Conservation (phyloP, 176 grass and related monocot genomes). For the Typha latifolia region DNA sequence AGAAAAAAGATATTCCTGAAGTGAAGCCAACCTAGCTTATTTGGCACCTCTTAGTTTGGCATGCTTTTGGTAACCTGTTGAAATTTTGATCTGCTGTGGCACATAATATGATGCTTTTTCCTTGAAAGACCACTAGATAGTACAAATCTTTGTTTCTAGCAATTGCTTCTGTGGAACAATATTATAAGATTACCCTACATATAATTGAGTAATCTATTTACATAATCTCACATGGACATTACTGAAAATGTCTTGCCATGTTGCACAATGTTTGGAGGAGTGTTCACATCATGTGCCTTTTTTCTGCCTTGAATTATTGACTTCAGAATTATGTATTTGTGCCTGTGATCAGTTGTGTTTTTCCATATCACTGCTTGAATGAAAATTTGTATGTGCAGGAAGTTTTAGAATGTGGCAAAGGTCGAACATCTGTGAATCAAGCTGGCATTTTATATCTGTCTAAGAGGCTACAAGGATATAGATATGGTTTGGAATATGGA, state of each 20-base stretch:
- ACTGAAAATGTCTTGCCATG: not conserved
- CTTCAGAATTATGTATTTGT: not conserved
- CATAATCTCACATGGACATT: too few relatives aligned
- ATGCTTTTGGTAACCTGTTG: too few relatives aligned
- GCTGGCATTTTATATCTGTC: slow-evolving; percentile 63
- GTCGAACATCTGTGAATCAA: slow-evolving; percentile 31
- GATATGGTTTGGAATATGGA: slow-evolving; percentile 93
- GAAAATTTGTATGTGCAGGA: slow-evolving; percentile 41
- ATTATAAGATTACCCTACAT: too few relatives aligned
- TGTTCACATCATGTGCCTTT: not conserved
- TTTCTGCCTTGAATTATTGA: slow-evolving; percentile 1
- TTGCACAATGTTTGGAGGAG: not conserved
- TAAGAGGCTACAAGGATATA: slow-evolving; percentile 42
- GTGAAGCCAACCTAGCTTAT: too few relatives aligned
- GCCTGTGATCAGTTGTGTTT: not conserved
- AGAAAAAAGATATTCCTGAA: too few relatives aligned
- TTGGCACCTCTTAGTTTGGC: too few relatives aligned
- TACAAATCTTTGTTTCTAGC: too few relatives aligned
- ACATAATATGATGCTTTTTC: too few relatives aligned
- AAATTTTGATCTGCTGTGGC: too few relatives aligned
- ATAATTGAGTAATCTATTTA: too few relatives aligned
- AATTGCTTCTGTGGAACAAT: too few relatives aligned
- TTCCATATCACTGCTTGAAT: not conserved
- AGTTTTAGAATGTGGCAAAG: slow-evolving; percentile 70
- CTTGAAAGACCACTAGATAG: too few relatives aligned